phyloP scores from a whole-genome alignment of 495 filamentous ascomycete genomes.

The Xylaria acuta region DNA sequence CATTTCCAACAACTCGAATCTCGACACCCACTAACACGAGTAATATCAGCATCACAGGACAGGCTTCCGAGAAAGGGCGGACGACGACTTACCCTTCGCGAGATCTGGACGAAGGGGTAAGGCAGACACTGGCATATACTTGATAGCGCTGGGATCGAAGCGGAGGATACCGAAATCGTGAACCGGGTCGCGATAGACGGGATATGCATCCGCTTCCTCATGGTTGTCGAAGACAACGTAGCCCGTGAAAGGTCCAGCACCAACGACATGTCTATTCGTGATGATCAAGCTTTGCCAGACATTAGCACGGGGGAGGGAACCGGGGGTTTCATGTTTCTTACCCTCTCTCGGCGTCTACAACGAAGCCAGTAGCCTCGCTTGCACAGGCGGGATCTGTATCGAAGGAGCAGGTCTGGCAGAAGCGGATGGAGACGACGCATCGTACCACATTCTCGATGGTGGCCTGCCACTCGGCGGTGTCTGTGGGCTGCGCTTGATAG shows the following conservation, averaged over 20 bases:
- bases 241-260: constrained; percentile 95
- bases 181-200: constrained; percentile 98
- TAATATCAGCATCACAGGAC: constrained; percentile 5
- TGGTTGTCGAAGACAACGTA: constrained; percentile 99
- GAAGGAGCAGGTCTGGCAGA: constrained; percentile 98
- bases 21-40: constrained; percentile 75
- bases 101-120: constrained; percentile 86
- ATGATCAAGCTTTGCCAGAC: constrained; percentile 56
- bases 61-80: neutral
- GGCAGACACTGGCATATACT: constrained; percentile 88
- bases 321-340: constrained; percentile 48
- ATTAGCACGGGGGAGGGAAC: constrained; percentile 47
- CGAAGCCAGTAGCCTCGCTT: constrained; percentile 96
- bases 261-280: constrained; percentile 94
- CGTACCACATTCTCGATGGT: constrained; percentile 93
- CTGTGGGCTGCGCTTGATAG: constrained; percentile 60
- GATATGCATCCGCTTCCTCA: constrained; percentile 93
- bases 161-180: constrained; percentile 98
- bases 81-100: constrained; percentile 58
- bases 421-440: constrained; percentile 95
- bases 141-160: constrained; percentile 93
- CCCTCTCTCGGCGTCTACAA: constrained; percentile 93
- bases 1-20: constrained; percentile 97
- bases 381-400: constrained; percentile 93
- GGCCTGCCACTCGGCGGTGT: constrained; percentile 95